Evolutionary conservation across 2,329 filamentous ascomycete species (phyloP).

Genomic region (Orbilia javanica): DNA sequence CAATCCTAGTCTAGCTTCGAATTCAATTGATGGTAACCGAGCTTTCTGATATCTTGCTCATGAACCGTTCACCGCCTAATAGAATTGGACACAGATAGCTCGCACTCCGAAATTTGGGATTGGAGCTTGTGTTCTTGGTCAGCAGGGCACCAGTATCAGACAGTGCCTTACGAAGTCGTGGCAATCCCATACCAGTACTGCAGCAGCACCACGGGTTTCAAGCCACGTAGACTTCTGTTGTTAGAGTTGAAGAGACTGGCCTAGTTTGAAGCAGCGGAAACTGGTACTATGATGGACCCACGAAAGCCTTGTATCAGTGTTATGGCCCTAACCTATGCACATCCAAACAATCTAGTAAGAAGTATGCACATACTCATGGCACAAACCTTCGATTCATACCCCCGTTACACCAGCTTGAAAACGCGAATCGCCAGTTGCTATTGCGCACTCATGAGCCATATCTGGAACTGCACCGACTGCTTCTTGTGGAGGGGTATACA

Average conservation of each 20-base stretch:
- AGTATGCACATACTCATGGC: neutral
- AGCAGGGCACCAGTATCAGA: constrained; percentile 3
- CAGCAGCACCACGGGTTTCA: constrained; percentile 31
- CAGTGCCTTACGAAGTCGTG: constrained; percentile 47
- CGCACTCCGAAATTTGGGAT: neutral
- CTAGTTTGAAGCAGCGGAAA: neutral
- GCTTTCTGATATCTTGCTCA: neutral
- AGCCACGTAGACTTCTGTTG: constrained; percentile 54
- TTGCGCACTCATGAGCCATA: neutral
- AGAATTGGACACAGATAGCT: neutral
- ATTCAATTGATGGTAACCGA: neutral
- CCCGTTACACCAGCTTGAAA: neutral
- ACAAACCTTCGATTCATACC: neutral
- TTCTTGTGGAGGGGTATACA: neutral
- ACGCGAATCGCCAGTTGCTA: neutral
- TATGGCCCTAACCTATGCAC: neutral
- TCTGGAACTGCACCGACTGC: neutral
- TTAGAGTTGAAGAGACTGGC: constrained; percentile 37
- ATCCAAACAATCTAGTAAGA: neutral
- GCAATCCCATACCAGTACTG: constrained; percentile 22
- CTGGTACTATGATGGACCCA: neutral
- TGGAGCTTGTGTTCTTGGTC: neutral
- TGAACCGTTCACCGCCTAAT: neutral
- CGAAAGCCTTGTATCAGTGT: neutral
- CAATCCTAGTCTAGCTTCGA: no score